These are phyloP conservation scores for Ampelomyces quisqualis DNA, from an alignment of 2,329 filamentous ascomycete genomes.

Conservation along the genomic window DNA sequence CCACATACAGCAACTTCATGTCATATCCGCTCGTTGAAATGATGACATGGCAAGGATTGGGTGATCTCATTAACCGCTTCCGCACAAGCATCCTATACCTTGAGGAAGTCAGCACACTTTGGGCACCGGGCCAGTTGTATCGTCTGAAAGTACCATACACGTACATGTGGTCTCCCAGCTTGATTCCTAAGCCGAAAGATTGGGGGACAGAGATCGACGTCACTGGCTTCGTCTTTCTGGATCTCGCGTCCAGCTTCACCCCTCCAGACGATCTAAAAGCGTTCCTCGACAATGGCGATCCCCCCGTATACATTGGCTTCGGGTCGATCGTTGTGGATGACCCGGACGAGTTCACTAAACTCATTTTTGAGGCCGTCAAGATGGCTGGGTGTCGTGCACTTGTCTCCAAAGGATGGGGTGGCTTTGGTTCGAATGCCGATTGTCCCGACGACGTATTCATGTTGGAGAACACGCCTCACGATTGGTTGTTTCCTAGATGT, in stretches of 20 bases:
- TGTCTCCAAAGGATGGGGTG: conserved; percentile 76
- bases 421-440: conserved; percentile 59
- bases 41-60: conserved; percentile 66
- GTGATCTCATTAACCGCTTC: conserved; percentile 75
- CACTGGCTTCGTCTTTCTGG: conserved; percentile 76
- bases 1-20: conserved; percentile 75
- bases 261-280: conserved; percentile 57
- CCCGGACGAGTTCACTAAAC: conserved; percentile 65
- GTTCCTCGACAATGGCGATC: conserved; percentile 46
- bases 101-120: conserved; percentile 72
- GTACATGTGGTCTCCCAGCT: conserved; percentile 64
- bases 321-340: conserved; percentile 76
- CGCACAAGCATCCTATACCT: conserved; percentile 67
- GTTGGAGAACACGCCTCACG: conserved; percentile 72
- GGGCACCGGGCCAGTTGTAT: conserved; percentile 73
- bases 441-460: conserved; percentile 64
- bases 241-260: conserved; percentile 62
- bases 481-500: conserved; percentile 72
- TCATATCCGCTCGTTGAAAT: conserved; percentile 78
- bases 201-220: conserved; percentile 72
- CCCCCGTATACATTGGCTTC: conserved; percentile 73
- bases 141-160: conserved; percentile 73
- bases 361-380: conserved; percentile 70
- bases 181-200: conserved; percentile 67
- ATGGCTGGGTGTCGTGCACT: conserved; percentile 67